phyloP scores from a whole-genome alignment of 306 rosid genomes.

The Vigna angularis region DNA sequence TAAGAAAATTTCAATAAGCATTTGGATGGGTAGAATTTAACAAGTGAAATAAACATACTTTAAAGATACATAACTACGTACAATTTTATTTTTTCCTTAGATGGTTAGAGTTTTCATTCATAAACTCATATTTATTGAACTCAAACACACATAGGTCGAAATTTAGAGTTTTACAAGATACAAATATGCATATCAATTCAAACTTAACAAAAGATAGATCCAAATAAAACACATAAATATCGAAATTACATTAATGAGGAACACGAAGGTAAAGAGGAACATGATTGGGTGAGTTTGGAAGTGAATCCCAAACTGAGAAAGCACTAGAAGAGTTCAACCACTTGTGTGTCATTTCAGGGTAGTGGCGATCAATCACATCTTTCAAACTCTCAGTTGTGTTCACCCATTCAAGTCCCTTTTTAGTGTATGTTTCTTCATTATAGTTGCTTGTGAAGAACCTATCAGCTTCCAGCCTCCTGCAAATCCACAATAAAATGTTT shows the following conservation, averaged over 20 bases:
- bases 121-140: too few relatives aligned
- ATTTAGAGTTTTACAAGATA: too few relatives aligned
- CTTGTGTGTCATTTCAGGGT: constrained; percentile 57
- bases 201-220: too few relatives aligned
- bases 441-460: constrained; percentile 65
- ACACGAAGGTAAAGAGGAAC: constrained; percentile 56
- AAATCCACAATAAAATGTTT: too few relatives aligned
- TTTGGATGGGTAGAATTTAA: not conserved
- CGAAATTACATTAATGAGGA: constrained; percentile 30
- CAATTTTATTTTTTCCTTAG: not conserved
- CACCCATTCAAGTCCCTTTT: constrained; percentile 65
- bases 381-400: constrained; percentile 62
- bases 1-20: too few relatives aligned
- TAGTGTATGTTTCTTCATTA: constrained; percentile 60
- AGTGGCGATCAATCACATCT: constrained; percentile 65
- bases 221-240: too few relatives aligned
- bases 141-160: too few relatives aligned
- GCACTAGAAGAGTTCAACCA: constrained; percentile 71
- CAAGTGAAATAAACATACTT: not conserved
- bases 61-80: not conserved
- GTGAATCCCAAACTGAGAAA: constrained; percentile 69
- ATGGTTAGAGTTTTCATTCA: not conserved
- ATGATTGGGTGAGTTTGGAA: constrained; percentile 42
- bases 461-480: constrained; percentile 70
- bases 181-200: too few relatives aligned